Conservation (phyloP, 1,284 basidiomycete genomes). For the Trametes polyzona region DNA sequence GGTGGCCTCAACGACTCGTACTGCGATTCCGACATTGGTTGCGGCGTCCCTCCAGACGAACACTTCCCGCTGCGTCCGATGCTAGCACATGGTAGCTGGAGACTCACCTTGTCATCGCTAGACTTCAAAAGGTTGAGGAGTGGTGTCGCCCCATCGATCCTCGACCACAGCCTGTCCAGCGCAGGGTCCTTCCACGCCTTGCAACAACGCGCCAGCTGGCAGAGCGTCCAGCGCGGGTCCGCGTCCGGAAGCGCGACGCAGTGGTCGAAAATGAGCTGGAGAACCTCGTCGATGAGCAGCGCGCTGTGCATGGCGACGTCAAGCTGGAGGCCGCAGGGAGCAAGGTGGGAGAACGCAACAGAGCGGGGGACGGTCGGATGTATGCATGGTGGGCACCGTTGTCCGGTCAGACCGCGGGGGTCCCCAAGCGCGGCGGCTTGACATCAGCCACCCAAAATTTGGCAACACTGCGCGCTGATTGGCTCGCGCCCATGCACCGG, state of each 20-base stretch:
- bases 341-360: neutral
- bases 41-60: too few relatives aligned
- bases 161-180: slow-evolving; percentile 56
- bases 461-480: slow-evolving; percentile 14
- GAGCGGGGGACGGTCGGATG: neutral
- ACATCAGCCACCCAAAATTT: slow-evolving; percentile 19
- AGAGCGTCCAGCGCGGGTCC: slow-evolving; percentile 28
- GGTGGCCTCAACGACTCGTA: too few relatives aligned
- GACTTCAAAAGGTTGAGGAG: slow-evolving; percentile 48
- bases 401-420: slow-evolving; percentile 17
- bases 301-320: slow-evolving; percentile 46
- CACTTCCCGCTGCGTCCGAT: too few relatives aligned
- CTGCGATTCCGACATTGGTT: too few relatives aligned
- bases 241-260: slow-evolving; percentile 33
- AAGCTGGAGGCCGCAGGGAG: neutral
- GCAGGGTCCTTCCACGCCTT: slow-evolving; percentile 60
- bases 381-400: slow-evolving; percentile 1
- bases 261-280: slow-evolving; percentile 47
- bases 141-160: slow-evolving; percentile 49
- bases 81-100: neutral
- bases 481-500: slow-evolving; percentile 7
- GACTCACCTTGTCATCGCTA: neutral
- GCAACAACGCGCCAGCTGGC: slow-evolving; percentile 41
- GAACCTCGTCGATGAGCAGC: slow-evolving; percentile 57
- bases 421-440: slow-evolving; percentile 17